Evolutionary conservation across 257 asterid genomes (phyloP), one percentile per base, ranked within the genome.

Genomic region (Fraxinus americana): DNA sequence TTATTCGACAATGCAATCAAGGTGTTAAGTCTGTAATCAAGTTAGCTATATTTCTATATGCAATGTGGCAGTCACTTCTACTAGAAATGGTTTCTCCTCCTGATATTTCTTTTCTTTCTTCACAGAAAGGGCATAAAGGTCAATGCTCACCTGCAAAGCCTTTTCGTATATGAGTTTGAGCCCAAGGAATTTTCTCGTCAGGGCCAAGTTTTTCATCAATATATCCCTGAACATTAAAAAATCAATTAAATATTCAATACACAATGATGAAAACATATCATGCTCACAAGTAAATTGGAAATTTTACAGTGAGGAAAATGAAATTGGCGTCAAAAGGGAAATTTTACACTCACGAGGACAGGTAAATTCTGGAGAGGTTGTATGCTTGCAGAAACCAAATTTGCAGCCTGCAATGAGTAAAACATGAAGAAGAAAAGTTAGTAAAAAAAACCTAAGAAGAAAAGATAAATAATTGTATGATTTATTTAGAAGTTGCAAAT

Each of bases 161-260:
- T 30, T 76, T 87, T 74, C 57, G 59, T 73, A 91, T 83, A 82
- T 85, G 95, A 72, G 36, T 76, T 41, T 61, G 84, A 88, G 79
- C 91, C 97, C 96, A 92, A 78, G 91, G 82, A 76, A 83, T 76
- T 85, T 82, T 84, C 89, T 89, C 94, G 66, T 89, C 88, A 21
- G 94, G 89, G 71, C 95, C 97, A 81, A 92, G 79, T 83, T 91
- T 94, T 75, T 91, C 97, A 48, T 84, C 74, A 39, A 94, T 86
- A 27, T 81, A 88, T 73, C 82, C 87, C 92, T 89, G 79, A 70
- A 45, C 45, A 32, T 45, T 32, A 32, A 39, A 70, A 19, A 48
- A 88, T 48, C 4, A 7, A 57, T 39, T 30, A 73, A 48, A 14
- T 13, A 79, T 69, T 9, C 67, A 66, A 77, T 50, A 70, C 50